phyloP scores from a whole-genome alignment of 768 basidiomycete genomes.

The Collybiopsis confluens region DNA sequence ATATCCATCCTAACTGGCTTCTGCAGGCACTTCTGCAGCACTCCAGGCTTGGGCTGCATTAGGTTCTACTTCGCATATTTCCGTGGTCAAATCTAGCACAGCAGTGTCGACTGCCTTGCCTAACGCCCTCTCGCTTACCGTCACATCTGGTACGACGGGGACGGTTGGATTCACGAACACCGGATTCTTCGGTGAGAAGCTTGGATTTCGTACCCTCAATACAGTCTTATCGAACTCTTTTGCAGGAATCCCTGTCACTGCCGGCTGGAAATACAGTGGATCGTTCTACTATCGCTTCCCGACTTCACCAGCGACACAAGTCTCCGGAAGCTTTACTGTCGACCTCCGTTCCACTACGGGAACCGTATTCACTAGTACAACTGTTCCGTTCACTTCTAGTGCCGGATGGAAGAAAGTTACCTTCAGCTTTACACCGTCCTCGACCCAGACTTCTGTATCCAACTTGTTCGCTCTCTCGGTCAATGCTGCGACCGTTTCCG shows the following conservation, averaged over 20 bases:
- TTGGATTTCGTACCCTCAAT: background rate
- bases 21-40: conserved; percentile 42
- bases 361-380: background rate
- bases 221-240: background rate
- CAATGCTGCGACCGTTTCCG: conserved; percentile 33
- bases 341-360: background rate
- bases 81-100: conserved; percentile 44
- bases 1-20: background rate
- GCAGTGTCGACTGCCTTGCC: conserved; percentile 58
- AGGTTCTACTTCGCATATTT: conserved; percentile 39
- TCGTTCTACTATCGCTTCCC: conserved; percentile 60
- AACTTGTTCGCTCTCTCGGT: conserved; percentile 54
- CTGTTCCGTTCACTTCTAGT: conserved; percentile 1
- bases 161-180: conserved; percentile 52
- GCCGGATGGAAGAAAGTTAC: conserved; percentile 1
- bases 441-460: conserved; percentile 22
- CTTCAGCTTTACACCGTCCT: conserved; percentile 22
- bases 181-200: conserved; percentile 46
- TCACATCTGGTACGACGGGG: conserved; percentile 37
- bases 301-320: conserved; percentile 20
- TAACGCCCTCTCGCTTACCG: conserved; percentile 52
- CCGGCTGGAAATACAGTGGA: conserved; percentile 49
- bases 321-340: conserved; percentile 1
- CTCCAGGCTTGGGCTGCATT: conserved; percentile 48
- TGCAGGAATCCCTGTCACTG: conserved; percentile 52